These are phyloP conservation scores for Eucalyptus decipiens DNA, from an alignment of 345 rosid genomes.

Conservation along the genomic window DNA sequence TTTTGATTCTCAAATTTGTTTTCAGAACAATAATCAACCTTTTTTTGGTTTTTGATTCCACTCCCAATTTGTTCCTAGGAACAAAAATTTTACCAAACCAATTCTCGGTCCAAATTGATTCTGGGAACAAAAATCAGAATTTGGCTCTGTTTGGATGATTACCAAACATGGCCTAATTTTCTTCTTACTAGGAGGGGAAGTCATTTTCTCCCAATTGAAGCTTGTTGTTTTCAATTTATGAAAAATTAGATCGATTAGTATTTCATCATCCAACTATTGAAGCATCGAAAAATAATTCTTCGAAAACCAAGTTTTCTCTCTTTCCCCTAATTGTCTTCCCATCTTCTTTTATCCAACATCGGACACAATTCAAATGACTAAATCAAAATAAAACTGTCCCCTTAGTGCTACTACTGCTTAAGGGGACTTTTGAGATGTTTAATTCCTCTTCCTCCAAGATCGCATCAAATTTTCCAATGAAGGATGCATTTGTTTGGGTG, in stretches of 20 bases:
- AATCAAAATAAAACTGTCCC: not conserved
- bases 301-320: not conserved
- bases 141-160: too few relatives aligned
- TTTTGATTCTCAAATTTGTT: too few relatives aligned
- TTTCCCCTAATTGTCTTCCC: not conserved
- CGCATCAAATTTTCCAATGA: not conserved
- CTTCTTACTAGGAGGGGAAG: not conserved
- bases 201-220: not conserved
- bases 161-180: too few relatives aligned
- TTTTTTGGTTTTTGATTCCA: too few relatives aligned
- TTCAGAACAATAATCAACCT: too few relatives aligned
- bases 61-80: too few relatives aligned
- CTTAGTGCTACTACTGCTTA: not conserved
- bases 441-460: not conserved
- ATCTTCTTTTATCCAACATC: not conserved
- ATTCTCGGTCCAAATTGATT: too few relatives aligned
- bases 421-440: not conserved
- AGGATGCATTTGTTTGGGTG: fast-evolving
- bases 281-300: not conserved
- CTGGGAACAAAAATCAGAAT: too few relatives aligned
- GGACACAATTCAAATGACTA: not conserved
- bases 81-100: too few relatives aligned
- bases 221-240: not conserved
- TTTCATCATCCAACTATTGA: not conserved
- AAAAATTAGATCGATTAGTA: not conserved